Percentiles rank a stretch among this genome's conserved stretches.
phyloP scores from a whole-genome alignment of 495 filamentous ascomycete genomes.

The Penicillium malachiteum region DNA sequence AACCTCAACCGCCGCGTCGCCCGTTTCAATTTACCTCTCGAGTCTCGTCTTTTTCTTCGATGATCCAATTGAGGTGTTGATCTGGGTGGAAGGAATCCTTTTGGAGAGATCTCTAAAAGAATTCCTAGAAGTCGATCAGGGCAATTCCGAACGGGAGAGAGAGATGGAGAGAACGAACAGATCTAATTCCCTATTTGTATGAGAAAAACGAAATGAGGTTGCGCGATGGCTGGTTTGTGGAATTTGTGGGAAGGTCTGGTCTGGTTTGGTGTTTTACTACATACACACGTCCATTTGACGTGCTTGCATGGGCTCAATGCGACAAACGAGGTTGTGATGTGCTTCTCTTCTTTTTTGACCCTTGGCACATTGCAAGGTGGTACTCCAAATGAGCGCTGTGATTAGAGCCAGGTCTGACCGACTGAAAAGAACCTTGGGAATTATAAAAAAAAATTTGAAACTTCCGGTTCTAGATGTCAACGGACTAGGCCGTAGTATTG shows the following conservation, averaged over 20 bases:
- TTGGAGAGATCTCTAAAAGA: slow-evolving; percentile 10
- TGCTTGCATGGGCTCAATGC: slow-evolving; percentile 35
- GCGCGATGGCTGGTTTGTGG: slow-evolving; percentile 29
- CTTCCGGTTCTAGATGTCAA: slow-evolving; percentile 25
- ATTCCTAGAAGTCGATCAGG: slow-evolving; percentile 26
- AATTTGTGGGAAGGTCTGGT: slow-evolving; percentile 25
- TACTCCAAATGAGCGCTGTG: slow-evolving; percentile 15
- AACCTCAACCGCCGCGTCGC: slow-evolving; percentile 28
- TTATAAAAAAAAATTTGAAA: slow-evolving; percentile 27
- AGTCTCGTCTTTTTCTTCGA: slow-evolving; percentile 14
- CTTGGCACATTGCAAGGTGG: slow-evolving; percentile 12
- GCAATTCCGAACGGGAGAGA: slow-evolving; percentile 28
- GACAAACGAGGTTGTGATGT: slow-evolving; percentile 38
- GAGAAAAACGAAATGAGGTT: slow-evolving; percentile 36
- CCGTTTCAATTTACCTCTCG: slow-evolving; percentile 14
- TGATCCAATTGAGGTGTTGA: slow-evolving; percentile 18
- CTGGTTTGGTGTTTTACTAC: slow-evolving; percentile 37
- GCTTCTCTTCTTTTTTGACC: slow-evolving; percentile 16
- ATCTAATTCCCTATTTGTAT: slow-evolving; percentile 29
- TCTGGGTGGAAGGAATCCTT: slow-evolving; percentile 27
- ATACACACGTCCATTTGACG: slow-evolving; percentile 29
- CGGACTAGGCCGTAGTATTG: slow-evolving; percentile 5
- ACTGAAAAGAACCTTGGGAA: slow-evolving; percentile 29
- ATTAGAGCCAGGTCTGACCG: slow-evolving; percentile 18
- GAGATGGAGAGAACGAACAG: slow-evolving; percentile 31